phyloP scores from a whole-genome alignment of 2,329 filamentous ascomycete species.

The Bipolaris gigantea region DNA sequence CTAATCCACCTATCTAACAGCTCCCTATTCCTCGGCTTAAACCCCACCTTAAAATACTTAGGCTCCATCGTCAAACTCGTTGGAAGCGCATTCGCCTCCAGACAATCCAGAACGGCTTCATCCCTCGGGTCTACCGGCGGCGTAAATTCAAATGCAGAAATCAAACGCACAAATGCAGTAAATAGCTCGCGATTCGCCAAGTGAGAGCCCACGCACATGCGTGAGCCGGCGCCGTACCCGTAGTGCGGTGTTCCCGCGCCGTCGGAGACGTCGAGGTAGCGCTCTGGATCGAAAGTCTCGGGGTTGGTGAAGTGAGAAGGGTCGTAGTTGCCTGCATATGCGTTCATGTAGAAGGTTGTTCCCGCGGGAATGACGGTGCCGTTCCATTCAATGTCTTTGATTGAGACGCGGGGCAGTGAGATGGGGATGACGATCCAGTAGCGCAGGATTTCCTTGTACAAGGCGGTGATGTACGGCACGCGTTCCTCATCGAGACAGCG shows the following conservation, averaged over 20 bases:
- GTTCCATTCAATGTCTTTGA: conserved; percentile 72
- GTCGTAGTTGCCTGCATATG: conserved; percentile 76
- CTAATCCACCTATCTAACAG: conserved; percentile 51
- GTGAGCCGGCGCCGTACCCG: conserved; percentile 51
- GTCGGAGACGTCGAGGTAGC: conserved; percentile 60
- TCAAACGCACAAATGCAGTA: conserved; percentile 54
- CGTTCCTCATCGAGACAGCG: conserved; percentile 73
- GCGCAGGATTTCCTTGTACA: conserved; percentile 77
- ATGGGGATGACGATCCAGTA: conserved; percentile 82
- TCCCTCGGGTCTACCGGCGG: conserved; percentile 47
- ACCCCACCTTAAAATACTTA: conserved; percentile 55
- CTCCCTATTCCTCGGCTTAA: conserved; percentile 48
- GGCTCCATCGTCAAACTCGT: conserved; percentile 55
- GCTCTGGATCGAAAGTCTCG: conserved; percentile 66
- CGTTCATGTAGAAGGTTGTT: conserved; percentile 78
- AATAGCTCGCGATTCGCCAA: conserved; percentile 47
- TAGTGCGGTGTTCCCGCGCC: conserved; percentile 54
- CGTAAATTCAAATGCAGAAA: conserved; percentile 52
- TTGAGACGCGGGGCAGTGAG: conserved; percentile 71
- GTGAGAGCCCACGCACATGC: conserved; percentile 54
- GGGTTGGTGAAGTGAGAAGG: conserved; percentile 67
- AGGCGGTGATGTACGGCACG: conserved; percentile 72
- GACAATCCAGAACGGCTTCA: conserved; percentile 48
- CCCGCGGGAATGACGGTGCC: conserved; percentile 70
- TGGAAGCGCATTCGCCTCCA: conserved; percentile 52